Evolutionary conservation across 768 basidiomycete species (phyloP), one percentile per base, ranked within the genome.

Genomic region (Auricularia cornea): DNA sequence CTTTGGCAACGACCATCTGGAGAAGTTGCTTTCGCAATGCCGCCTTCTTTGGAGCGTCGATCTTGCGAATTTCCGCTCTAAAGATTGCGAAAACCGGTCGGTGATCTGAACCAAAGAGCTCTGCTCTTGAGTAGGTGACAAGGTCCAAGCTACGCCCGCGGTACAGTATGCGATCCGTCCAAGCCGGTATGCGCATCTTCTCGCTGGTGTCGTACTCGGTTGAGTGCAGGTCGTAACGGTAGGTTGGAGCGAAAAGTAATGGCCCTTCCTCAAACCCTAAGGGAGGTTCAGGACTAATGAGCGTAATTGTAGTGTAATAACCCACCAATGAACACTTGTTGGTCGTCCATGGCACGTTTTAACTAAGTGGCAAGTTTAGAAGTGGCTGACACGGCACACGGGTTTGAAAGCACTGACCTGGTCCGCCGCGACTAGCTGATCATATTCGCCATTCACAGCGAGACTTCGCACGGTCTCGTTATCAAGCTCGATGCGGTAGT

Each of bases 141-240:
- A 94, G 79, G 65, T 93, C 87, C 29, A 98, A 79, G 35, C 79
- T 77, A 35, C 70, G 70, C 11, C 96, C 96, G 65, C 84, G 84
- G 77, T 88, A 95, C 63, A 99, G 72, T 8, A 99, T 85, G n/a
- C 97, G 91, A 78, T 99, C 97, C 69, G 96, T 98, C 95, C 95
- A 98, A 20, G 96, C 93, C 4, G 97, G 97, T 70, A 97, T 89
- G 29, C 97, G 84, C 83, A 88, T 85, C 78, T 98, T 99, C 75
- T 98, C 97, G 71, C 92, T 91, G 16, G 92, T 90, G 73, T 99
- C 97, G 72, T 98, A 99, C 59, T 80, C 80, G 66, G 97, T 89
- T 10, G 94, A 86, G 11, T 86, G 84, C 5, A 88, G 71, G 70
- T 90, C 87, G 70, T 95, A 98, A 66, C 92, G 90, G 77, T 99